Evolutionary conservation across 2,329 filamentous ascomycete genomes (phyloP), one percentile per base, ranked within the genome.

Genomic region (Penicillium sp.): DNA sequence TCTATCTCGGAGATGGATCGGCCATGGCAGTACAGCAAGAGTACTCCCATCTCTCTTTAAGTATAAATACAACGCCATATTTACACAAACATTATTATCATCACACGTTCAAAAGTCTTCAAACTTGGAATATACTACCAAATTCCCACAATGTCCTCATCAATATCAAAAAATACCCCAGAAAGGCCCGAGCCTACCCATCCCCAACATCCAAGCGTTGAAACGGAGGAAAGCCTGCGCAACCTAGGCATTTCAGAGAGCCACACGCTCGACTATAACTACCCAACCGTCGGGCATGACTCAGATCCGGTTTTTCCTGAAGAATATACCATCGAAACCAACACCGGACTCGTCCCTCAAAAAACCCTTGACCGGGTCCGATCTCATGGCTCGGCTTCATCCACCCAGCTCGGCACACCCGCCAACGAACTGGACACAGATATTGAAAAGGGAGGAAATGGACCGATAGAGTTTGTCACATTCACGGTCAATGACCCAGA

Each of bases 401-500:
- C 54, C 3, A 56, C 54, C 2, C 45, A 53, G 10, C 18, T 18
- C 5, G 29, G 9, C 22, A 50, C 49, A 44, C 31, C 45, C 13
- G 40, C 44, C 29, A 44, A 53, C 24, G 49, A 56, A 9, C 38
- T 45, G 1, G 45, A 58, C 14, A 27, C 34, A 5, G 67, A 70
- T 43, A n/a, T 63, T 3, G 69, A 72, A 52, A 70, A 72, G 38
- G 60, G 55, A 18, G 45, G 55, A 7, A 53, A 57, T 11, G 57
- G 62, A 0, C n/a, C 54, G 1, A 48, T 46, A 1, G 61, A 67
- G 22, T 69, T 65, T 14, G 84, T 88, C 18, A 87, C 85, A 0
- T 95, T 92, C 64, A 81, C 79, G 2, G 80, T 85, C 2, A 74
- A 83, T 49, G 89, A 92, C 68, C 81, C 83, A 0, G 86, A 84